A percentile compares a stretch with the other conserved stretches of the same genome.
Evolutionary conservation across 2,329 filamentous ascomycete species (phyloP).

Genomic region (Dactylellina leptospora): DNA sequence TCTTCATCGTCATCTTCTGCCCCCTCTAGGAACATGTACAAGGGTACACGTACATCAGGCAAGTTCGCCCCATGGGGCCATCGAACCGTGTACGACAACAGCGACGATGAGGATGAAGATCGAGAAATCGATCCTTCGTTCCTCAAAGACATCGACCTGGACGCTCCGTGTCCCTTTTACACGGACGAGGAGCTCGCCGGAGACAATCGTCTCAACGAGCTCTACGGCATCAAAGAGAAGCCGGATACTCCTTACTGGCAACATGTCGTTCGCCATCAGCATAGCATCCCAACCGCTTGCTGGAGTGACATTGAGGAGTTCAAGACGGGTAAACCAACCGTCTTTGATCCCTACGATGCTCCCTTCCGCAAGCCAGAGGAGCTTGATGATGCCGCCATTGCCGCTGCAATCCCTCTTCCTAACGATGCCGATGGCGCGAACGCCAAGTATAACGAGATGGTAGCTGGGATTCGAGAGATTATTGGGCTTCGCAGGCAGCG

Average conservation of each 20-base stretch:
- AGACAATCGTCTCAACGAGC: constrained; percentile 1
- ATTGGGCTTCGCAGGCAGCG: too few species aligned
- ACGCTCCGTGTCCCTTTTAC: not conserved
- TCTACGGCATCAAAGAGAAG: not conserved
- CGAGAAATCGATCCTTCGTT: constrained; percentile 12
- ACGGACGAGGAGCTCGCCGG: not conserved
- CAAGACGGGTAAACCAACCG: not conserved
- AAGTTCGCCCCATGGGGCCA: not conserved
- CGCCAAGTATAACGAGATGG: too few species aligned
- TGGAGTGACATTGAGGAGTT: constrained; percentile 3
- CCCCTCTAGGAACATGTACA: not conserved
- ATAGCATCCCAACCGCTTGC: not conserved
- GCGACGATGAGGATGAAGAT: not conserved
- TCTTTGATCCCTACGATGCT: too few species aligned
- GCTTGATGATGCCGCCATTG: not conserved
- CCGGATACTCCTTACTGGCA: not conserved
- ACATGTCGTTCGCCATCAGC: not conserved
- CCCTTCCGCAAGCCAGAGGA: not conserved
- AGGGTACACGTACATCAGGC: not conserved
- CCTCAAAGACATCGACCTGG: not conserved
- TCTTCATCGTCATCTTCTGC: not conserved
- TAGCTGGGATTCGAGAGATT: too few species aligned
- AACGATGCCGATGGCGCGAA: not conserved
- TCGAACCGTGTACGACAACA: not conserved
- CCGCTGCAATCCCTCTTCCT: not conserved